These are phyloP conservation scores for Suillus sp. DNA, from an alignment of 768 basidiomycete genomes.

Conservation along the genomic window DNA sequence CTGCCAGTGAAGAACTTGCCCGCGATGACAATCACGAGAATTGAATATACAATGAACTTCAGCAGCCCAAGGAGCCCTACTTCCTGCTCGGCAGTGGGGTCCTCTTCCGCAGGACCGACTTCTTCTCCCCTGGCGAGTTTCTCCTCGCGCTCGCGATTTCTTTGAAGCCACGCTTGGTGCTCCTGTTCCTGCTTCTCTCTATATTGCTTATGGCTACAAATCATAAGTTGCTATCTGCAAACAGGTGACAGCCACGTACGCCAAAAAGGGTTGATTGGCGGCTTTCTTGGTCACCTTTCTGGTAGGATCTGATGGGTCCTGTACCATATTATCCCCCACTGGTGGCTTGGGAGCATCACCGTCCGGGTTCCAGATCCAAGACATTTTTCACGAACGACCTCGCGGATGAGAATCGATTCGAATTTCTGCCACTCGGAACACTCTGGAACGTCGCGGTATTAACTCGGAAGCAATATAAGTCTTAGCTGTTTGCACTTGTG, in stretches of 20 bases:
- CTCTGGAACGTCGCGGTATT: background rate
- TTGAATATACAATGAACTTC: slow-evolving; percentile 63
- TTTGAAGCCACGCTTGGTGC: slow-evolving; percentile 66
- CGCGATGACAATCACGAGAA: slow-evolving; percentile 57
- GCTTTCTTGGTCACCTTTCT: slow-evolving; percentile 79
- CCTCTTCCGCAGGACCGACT: slow-evolving; percentile 70
- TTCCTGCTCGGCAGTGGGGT: slow-evolving; percentile 71
- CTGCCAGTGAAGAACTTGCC: slow-evolving; percentile 89
- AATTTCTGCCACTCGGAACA: background rate
- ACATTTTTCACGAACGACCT: slow-evolving; percentile 45
- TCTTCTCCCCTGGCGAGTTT: slow-evolving; percentile 75
- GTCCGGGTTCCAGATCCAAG: slow-evolving; percentile 59
- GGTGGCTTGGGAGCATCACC: slow-evolving; percentile 39
- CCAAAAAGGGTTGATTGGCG: slow-evolving; percentile 84
- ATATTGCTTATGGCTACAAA: slow-evolving; percentile 65
- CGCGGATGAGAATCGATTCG: slow-evolving; percentile 6
- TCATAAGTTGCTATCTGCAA: background rate
- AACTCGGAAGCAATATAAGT: slow-evolving; percentile 1
- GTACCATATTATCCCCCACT: slow-evolving; percentile 50
- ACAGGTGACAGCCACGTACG: slow-evolving; percentile 49
- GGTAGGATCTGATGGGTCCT: slow-evolving; percentile 64
- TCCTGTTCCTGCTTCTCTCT: slow-evolving; percentile 58
- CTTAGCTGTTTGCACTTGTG: background rate
- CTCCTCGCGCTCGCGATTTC: slow-evolving; percentile 70
- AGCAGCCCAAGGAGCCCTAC: slow-evolving; percentile 65